A percentile compares a stretch with the other conserved stretches of the same genome.
Conservation (phyloP, 169 alveolate species). For the Cryptosporidium parvum region DNA sequence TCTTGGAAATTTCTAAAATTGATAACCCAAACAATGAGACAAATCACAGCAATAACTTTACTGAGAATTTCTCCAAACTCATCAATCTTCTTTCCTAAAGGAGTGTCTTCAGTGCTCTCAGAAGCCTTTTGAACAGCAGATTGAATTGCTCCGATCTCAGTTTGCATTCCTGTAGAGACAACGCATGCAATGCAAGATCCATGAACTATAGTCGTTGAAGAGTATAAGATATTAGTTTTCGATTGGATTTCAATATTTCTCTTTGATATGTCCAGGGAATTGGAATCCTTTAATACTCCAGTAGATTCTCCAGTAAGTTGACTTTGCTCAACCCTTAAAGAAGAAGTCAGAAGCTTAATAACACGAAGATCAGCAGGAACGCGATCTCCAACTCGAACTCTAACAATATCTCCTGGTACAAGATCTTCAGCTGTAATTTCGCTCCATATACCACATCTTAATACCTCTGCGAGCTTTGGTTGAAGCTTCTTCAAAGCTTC, state of each 20-base stretch:
- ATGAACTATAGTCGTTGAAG: conserved; percentile 93
- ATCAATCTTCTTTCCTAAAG: conserved; percentile 95
- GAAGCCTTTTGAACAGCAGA: conserved; percentile 95
- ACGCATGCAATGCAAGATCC: conserved; percentile 96
- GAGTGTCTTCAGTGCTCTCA: conserved; percentile 93
- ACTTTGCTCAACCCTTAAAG: conserved; percentile 94
- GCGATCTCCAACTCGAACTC: conserved; percentile 95
- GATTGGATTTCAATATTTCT: conserved; percentile 80
- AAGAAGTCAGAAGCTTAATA: conserved; percentile 91
- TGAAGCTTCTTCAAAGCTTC: conserved; percentile 95
- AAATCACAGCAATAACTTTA: conserved; percentile 90
- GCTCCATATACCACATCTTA: conserved; percentile 94
- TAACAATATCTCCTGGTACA: conserved; percentile 98
- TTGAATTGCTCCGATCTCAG: conserved; percentile 98
- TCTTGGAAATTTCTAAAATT: conserved; percentile 95
- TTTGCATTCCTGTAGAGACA: conserved; percentile 96
- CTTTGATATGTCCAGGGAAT: conserved; percentile 83
- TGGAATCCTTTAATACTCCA: conserved; percentile 88
- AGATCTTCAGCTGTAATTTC: conserved; percentile 91
- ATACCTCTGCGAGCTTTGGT: conserved; percentile 91
- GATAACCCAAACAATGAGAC: conserved; percentile 96
- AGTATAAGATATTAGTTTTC: conserved; percentile 91
- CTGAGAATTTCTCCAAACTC: conserved; percentile 94
- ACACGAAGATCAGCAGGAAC: conserved; percentile 98
- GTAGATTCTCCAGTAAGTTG: conserved; percentile 97